Evolutionary conservation across 129 eudicot species (phyloP).

Genomic region (Flaveria linearis): DNA sequence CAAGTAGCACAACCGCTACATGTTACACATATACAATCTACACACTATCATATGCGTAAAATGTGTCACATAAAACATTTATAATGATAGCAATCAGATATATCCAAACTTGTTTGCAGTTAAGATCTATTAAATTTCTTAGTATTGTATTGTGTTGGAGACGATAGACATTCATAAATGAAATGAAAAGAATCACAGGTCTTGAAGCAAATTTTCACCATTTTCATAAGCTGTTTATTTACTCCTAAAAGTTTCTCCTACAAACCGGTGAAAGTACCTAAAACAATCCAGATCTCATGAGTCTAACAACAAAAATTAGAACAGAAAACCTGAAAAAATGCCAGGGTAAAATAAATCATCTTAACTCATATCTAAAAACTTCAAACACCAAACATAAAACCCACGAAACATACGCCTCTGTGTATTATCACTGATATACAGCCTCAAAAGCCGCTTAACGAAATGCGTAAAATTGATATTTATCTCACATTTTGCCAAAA

Average conservation of each 20-base stretch:
- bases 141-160: too few relatives aligned
- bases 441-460: not conserved
- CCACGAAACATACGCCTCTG: too few relatives aligned
- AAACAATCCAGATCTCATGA: constrained; percentile 27
- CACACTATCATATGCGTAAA: not conserved
- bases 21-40: constrained; percentile 19
- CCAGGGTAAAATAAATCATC: not conserved
- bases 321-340: not conserved
- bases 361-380: not conserved
- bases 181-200: not conserved
- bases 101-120: not conserved
- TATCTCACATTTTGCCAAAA: constrained; percentile 1
- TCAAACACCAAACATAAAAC: not conserved
- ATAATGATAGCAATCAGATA: not conserved
- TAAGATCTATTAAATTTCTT: constrained; percentile 12
- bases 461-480: not conserved
- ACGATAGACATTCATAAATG: too few relatives aligned
- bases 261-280: constrained; percentile 1
- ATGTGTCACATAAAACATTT: not conserved
- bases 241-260: not conserved
- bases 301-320: constrained; percentile 2
- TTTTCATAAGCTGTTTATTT: constrained; percentile 1
- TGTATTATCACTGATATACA: too few relatives aligned
- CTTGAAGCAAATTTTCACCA: constrained; percentile 4
- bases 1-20: constrained; percentile 23